These are phyloP conservation scores for Clavispora fructus DNA, from an alignment of 805 yeast species.

Conservation along the genomic window DNA sequence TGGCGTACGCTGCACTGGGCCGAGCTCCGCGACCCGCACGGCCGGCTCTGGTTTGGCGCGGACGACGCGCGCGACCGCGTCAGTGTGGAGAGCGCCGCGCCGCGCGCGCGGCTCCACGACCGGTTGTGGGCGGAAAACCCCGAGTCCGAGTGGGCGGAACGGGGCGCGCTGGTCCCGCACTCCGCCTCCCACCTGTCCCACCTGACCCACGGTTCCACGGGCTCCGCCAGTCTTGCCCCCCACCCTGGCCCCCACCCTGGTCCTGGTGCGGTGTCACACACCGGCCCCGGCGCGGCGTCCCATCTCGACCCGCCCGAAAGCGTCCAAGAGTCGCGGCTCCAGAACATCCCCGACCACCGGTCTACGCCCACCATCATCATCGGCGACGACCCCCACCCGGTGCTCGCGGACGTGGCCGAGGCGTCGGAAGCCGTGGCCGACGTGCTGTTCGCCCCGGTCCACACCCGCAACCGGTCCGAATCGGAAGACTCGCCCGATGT, in stretches of 20 bases:
- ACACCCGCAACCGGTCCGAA: neutral
- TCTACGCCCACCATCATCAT: neutral
- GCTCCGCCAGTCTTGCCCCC: too few relatives aligned
- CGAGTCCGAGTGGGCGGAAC: constrained; percentile 1
- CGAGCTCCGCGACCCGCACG: constrained; percentile 41
- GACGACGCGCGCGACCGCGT: too few relatives aligned
- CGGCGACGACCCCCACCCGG: neutral
- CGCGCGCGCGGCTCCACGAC: constrained; percentile 24
- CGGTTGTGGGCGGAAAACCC: constrained; percentile 19
- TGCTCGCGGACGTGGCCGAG: neutral
- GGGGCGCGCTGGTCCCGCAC: neutral
- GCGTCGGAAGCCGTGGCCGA: neutral
- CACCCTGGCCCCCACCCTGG: too few relatives aligned
- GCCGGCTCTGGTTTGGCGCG: constrained; percentile 44
- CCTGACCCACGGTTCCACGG: too few relatives aligned
- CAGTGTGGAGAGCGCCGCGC: too few relatives aligned
- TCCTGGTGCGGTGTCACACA: too few relatives aligned
- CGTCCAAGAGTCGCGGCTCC: neutral
- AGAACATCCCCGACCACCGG: neutral
- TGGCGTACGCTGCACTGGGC: constrained; percentile 58
- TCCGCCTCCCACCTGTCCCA: too few relatives aligned
- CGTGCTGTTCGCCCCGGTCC: neutral
- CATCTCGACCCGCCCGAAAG: constrained; percentile 1
- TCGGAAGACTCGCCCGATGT: neutral
- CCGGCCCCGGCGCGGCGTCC: too few relatives aligned